phyloP scores from a whole-genome alignment of 192 early-diverging fungal species.

The Phycomyces blakesleeanus region DNA sequence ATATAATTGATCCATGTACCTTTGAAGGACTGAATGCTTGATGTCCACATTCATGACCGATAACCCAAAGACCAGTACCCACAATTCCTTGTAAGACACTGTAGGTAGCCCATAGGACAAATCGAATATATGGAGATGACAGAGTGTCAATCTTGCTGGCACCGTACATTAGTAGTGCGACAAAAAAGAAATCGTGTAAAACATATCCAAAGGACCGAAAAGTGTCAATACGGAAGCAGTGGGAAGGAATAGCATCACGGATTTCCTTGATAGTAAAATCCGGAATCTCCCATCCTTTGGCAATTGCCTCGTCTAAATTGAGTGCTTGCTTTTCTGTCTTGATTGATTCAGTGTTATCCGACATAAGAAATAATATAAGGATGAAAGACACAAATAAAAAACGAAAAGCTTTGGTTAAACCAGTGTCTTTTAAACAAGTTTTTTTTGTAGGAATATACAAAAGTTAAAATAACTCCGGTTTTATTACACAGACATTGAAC shows the following conservation, averaged over 20 bases:
- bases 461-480: too few species aligned
- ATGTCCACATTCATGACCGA: constrained; percentile 91
- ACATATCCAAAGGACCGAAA: constrained; percentile 76
- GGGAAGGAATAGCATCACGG: constrained; percentile 81
- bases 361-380: too few species aligned
- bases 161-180: constrained; percentile 57
- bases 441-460: too few species aligned
- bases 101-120: constrained; percentile 70
- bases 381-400: too few species aligned
- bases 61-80: constrained; percentile 84
- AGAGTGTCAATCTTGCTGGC: constrained; percentile 66
- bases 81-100: constrained; percentile 81
- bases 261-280: constrained; percentile 88
- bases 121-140: constrained; percentile 41
- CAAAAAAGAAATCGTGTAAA: constrained; percentile 66
- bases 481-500: too few species aligned
- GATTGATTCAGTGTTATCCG: too few species aligned
- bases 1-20: constrained; percentile 22
- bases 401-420: too few species aligned
- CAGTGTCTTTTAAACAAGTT: too few species aligned
- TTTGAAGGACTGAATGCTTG: constrained; percentile 78
- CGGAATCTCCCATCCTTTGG: constrained; percentile 52
- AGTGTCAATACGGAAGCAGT: constrained; percentile 85
- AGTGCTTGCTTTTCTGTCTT: neutral
- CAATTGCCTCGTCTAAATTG: constrained; percentile 21